Evolutionary conservation across 495 filamentous ascomycete species (phyloP).

Genomic region (Xylaria longipes): DNA sequence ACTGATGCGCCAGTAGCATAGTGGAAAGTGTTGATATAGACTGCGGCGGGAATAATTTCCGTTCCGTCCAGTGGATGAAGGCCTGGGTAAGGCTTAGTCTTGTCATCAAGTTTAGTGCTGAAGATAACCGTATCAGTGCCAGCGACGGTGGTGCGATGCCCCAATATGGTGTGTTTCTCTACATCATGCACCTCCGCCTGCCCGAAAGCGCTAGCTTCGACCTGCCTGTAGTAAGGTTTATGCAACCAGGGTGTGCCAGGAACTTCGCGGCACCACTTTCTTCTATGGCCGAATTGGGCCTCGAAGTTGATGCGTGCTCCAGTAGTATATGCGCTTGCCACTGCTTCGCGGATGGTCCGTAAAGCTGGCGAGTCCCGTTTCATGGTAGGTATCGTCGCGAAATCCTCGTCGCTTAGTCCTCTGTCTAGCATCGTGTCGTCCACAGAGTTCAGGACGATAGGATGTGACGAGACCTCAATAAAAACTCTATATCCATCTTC

Average conservation of each 20-base stretch:
- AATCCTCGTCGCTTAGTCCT: conserved; percentile 22
- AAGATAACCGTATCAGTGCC: conserved; percentile 24
- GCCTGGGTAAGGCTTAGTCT: conserved; percentile 46
- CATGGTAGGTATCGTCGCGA: not conserved
- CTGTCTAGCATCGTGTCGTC: conserved; percentile 33
- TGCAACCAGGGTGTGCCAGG: conserved; percentile 44
- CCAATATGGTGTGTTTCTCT: conserved; percentile 42
- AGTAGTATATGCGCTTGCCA: conserved; percentile 36
- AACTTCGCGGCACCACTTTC: conserved; percentile 38
- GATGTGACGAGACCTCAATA: conserved; percentile 36
- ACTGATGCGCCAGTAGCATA: conserved; percentile 34
- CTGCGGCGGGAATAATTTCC: conserved; percentile 51
- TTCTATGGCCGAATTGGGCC: conserved; percentile 29
- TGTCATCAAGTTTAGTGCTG: conserved; percentile 36
- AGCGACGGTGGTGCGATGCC: conserved; percentile 37
- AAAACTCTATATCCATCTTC: conserved; percentile 43
- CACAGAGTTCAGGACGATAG: conserved; percentile 40
- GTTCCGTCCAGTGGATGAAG: conserved; percentile 43
- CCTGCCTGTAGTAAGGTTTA: conserved; percentile 35
- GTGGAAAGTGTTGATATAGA: conserved; percentile 48
- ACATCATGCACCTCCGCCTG: conserved; percentile 36
- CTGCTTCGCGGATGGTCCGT: conserved; percentile 26
- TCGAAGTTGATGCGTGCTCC: conserved; percentile 42
- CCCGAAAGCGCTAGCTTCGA: conserved; percentile 29
- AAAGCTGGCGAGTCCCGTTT: not conserved